These are phyloP conservation scores for Suhomyces pyralidae DNA, from an alignment of 805 yeast genomes.

Conservation along the genomic window DNA sequence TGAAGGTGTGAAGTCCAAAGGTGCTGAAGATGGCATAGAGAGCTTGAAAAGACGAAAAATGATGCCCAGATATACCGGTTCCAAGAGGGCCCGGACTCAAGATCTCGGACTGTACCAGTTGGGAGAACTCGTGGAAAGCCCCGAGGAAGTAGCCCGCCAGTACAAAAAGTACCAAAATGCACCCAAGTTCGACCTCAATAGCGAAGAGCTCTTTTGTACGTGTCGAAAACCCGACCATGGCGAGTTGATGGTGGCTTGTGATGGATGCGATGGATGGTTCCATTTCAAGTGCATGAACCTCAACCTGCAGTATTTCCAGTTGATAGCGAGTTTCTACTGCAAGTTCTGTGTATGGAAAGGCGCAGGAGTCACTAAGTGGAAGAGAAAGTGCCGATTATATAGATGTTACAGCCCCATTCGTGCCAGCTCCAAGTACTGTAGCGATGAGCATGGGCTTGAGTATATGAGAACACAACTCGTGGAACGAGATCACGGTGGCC, in stretches of 20 bases:
- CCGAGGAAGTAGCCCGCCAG: slow-evolving; percentile 34
- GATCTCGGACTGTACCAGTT: not conserved
- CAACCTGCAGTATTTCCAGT: slow-evolving; percentile 45
- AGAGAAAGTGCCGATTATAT: slow-evolving; percentile 65
- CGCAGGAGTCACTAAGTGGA: slow-evolving; percentile 61
- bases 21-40: not conserved
- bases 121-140: slow-evolving; percentile 5
- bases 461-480: slow-evolving; percentile 35
- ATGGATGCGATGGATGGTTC: slow-evolving; percentile 94
- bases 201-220: slow-evolving; percentile 70
- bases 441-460: slow-evolving; percentile 61
- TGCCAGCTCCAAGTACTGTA: slow-evolving; percentile 67
- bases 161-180: slow-evolving; percentile 33
- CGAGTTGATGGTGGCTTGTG: slow-evolving; percentile 89
- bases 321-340: slow-evolving; percentile 68
- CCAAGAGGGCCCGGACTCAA: not conserved
- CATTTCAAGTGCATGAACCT: slow-evolving; percentile 77
- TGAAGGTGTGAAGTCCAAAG: not conserved
- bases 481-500: not conserved
- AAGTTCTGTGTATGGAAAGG: slow-evolving; percentile 62
- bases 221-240: slow-evolving; percentile 80
- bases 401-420: slow-evolving; percentile 57
- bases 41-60: not conserved
- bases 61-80: not conserved
- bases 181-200: slow-evolving; percentile 43